These are phyloP conservation scores for Asterophora lycoperdoides DNA, from an alignment of 768 basidiomycete species.

Conservation along the genomic window DNA sequence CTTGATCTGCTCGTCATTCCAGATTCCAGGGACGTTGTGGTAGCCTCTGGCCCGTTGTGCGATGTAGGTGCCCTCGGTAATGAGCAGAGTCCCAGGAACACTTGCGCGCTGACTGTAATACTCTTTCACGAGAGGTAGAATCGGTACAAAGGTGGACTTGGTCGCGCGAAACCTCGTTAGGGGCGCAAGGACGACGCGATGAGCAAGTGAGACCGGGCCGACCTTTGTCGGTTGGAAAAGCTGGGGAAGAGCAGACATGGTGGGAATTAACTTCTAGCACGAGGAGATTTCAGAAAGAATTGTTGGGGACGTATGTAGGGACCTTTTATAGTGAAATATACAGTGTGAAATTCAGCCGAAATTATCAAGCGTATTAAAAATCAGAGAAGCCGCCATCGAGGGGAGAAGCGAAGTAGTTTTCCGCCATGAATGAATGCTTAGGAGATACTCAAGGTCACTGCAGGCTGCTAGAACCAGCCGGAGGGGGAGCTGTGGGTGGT, in stretches of 20 bases:
- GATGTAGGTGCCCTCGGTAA: constrained; percentile 47
- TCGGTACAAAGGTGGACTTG: constrained; percentile 22
- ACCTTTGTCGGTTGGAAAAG: constrained; percentile 41
- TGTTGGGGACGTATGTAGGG: too few relatives aligned
- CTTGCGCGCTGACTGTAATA: constrained; percentile 35
- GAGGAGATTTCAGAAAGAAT: not conserved
- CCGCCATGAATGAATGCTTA: too few relatives aligned
- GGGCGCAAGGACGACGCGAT: constrained; percentile 44
- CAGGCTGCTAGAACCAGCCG: too few relatives aligned
- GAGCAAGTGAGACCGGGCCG: constrained; percentile 31
- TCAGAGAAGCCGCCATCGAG: too few relatives aligned
- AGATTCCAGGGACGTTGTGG: constrained; percentile 57
- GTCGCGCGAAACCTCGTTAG: constrained; percentile 16
- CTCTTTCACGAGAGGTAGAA: constrained; percentile 25
- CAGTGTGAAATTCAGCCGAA: not conserved
- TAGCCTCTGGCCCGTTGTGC: constrained; percentile 46
- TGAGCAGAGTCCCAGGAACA: constrained; percentile 36
- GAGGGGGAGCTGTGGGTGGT: too few relatives aligned
- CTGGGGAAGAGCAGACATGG: not conserved
- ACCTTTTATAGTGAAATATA: too few relatives aligned
- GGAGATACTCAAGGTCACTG: too few relatives aligned
- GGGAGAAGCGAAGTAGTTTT: too few relatives aligned
- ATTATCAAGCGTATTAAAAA: not conserved
- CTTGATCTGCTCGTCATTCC: constrained; percentile 52
- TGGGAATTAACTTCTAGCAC: not conserved